Conservation (phyloP, 2,329 filamentous ascomycete species). For the Xylariaceae sp. region DNA sequence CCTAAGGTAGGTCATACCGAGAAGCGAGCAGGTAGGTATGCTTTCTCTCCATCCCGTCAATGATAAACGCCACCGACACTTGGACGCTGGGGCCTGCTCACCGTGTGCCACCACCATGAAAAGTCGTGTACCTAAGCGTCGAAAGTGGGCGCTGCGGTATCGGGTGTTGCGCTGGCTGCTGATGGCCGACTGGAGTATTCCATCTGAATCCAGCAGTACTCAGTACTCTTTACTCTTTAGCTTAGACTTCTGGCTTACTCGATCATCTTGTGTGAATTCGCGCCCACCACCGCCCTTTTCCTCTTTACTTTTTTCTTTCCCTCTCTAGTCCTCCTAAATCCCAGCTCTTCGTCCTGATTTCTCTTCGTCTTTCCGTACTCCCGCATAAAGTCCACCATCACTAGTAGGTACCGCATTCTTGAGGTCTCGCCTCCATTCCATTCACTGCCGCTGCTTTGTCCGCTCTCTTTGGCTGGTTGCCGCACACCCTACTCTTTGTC, state of each 20-base stretch:
- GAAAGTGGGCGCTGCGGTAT: constrained; percentile 2
- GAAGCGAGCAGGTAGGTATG: no score
- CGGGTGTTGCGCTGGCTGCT: constrained; percentile 20
- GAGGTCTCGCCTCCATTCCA: constrained; percentile 10
- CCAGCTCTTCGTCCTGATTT: constrained; percentile 14
- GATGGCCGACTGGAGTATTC: constrained; percentile 12
- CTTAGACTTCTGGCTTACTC: constrained; percentile 20
- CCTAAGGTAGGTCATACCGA: neutral
- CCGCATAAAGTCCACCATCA: constrained; percentile 9
- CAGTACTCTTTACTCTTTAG: no score
- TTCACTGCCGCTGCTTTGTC: constrained; percentile 2
- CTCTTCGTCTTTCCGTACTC: constrained; percentile 17
- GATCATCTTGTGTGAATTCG: constrained; percentile 18
- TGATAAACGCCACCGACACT: constrained; percentile 13
- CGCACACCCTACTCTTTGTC: constrained; percentile 16
- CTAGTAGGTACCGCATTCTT: constrained; percentile 8
- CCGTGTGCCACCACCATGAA: constrained; percentile 7
- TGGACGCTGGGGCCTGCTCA: constrained; percentile 15
- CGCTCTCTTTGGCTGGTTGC: constrained; percentile 4
- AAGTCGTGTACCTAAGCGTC: constrained; percentile 5
- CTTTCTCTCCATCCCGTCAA: constrained; percentile 8
- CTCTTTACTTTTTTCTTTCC: neutral
- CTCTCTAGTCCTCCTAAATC: no score
- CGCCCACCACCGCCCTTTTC: constrained; percentile 5
- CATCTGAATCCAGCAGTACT: no score